Evolutionary conservation across 1,139 yeast genomes (phyloP), one percentile per base, ranked within the genome.

Genomic region (Lizanozyma gosingica): DNA sequence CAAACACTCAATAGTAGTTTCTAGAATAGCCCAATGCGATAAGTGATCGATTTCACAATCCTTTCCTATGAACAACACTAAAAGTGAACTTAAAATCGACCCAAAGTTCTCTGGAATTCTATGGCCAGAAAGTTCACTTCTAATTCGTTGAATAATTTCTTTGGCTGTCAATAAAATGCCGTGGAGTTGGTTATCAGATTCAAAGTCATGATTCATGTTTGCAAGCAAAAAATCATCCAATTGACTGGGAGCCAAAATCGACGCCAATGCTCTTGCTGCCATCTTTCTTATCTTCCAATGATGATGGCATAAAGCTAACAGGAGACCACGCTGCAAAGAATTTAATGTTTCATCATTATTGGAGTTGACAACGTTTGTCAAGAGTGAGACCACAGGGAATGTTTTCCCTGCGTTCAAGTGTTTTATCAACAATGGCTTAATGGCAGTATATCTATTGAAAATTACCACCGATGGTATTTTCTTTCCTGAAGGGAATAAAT

Each of bases 241-340:
- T 22, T 22, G 29, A 22, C 11, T 22, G 11, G 29, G 6, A 6
- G 29, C 6, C 29, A 22, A 22, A 43, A 83, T 60, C 0, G 81
- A 62, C 0, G 82, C 75, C 1, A 86, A 53, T 3, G 88, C 76
- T 53, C 82, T 68, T 0, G 96, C 87, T 0, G 94, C 82, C 74
- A 85, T 75, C 55, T 88, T 95, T 45, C 98, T 71, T 2, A 90
- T 72, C 51, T 86, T 87, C 96, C 96, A 90, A 41, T 71, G 65
- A 37, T 60, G 63, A 47, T 78, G 29, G 29, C 29, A 6, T 11
- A 22, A 22, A 11, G 29, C 52, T 22, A 6, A 11, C 29, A 22
- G 11, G 6, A 22, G 29, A 22, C 29, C 6, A 6, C 11, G 29
- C 11, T 22, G 29, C 29, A 22, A 22, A 22, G 29, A 11, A 6